A percentile compares a stretch with the other conserved stretches of the same genome.
Conservation (phyloP, 2,329 filamentous ascomycete genomes). For the Xylariaceae sp. region DNA sequence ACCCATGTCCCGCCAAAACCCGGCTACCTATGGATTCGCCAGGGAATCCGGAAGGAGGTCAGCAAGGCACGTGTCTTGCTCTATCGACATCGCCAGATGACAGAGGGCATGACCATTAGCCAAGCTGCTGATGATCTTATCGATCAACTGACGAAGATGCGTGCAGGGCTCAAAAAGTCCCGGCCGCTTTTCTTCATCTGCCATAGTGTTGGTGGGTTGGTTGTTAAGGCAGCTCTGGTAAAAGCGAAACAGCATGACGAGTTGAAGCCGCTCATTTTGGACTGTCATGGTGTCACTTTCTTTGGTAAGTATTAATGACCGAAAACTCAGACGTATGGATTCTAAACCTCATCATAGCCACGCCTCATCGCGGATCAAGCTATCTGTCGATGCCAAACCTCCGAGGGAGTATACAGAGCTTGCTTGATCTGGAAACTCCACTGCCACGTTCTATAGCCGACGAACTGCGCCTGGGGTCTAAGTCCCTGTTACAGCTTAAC, state of each 20-base stretch:
- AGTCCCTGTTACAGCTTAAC: conserved; percentile 44
- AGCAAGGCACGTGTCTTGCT: conserved; percentile 46
- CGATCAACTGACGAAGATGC: conserved; percentile 37
- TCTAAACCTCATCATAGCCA: conserved; percentile 37
- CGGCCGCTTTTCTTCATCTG: conserved; percentile 56
- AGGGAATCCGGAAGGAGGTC: conserved; percentile 46
- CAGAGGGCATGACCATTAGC: conserved; percentile 40
- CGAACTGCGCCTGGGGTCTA: conserved; percentile 47
- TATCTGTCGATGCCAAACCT: conserved; percentile 56
- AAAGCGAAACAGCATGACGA: conserved; percentile 38
- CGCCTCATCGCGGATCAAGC: conserved; percentile 58
- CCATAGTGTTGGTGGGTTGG: conserved; percentile 56
- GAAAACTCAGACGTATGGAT: neutral
- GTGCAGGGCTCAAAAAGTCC: conserved; percentile 31
- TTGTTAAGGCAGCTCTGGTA: conserved; percentile 52
- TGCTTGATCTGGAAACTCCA: conserved; percentile 48
- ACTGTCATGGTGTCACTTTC: conserved; percentile 57
- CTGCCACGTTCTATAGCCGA: conserved; percentile 47
- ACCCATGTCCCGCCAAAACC: conserved; percentile 31
- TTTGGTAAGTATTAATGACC: conserved; percentile 40
- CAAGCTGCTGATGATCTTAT: conserved; percentile 44
- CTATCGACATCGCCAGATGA: conserved; percentile 44
- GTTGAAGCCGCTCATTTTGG: conserved; percentile 44
- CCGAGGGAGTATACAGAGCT: conserved; percentile 46
- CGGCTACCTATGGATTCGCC: conserved; percentile 46